A percentile compares a stretch with the other conserved stretches of the same genome.
These are phyloP conservation scores for Cetradonia linearis DNA, from an alignment of 495 filamentous ascomycete species.

Conservation along the genomic window DNA sequence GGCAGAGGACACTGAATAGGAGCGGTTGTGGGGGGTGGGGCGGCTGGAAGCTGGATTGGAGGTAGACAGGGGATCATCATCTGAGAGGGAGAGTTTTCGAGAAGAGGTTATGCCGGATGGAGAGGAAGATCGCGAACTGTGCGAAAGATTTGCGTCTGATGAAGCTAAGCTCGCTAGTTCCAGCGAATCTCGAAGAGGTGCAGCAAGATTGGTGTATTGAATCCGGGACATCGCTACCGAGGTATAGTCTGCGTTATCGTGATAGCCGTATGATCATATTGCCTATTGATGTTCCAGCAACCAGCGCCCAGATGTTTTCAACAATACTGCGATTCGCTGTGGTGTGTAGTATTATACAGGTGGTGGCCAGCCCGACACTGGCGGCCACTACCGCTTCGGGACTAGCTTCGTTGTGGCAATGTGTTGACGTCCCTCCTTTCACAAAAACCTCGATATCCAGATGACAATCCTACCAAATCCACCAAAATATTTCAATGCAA, in stretches of 20 bases:
- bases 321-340: background rate
- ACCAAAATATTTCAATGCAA: conserved; percentile 3
- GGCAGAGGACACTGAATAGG: conserved; percentile 81
- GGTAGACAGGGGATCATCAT: conserved; percentile 66
- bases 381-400: conserved; percentile 4
- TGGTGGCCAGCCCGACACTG: background rate
- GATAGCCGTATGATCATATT: conserved; percentile 8
- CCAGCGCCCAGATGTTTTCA: background rate
- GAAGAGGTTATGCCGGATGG: conserved; percentile 81
- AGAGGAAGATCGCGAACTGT: conserved; percentile 62
- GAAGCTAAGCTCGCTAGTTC: conserved; percentile 91
- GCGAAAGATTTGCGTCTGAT: conserved; percentile 52
- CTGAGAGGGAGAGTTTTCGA: conserved; percentile 78
- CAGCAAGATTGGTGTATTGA: conserved; percentile 26
- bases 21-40: conserved; percentile 47
- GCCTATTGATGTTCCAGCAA: background rate
- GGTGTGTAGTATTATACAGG: background rate
- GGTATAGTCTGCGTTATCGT: background rate
- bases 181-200: conserved; percentile 75
- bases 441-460: background rate
- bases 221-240: conserved; percentile 21
- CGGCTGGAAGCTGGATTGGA: conserved; percentile 40
- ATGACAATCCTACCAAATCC: background rate
- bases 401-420: background rate
- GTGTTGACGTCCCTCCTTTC: conserved; percentile 5